Evolutionary conservation across 2,329 filamentous ascomycete genomes (phyloP).

Genomic region (Xylaria sp.): DNA sequence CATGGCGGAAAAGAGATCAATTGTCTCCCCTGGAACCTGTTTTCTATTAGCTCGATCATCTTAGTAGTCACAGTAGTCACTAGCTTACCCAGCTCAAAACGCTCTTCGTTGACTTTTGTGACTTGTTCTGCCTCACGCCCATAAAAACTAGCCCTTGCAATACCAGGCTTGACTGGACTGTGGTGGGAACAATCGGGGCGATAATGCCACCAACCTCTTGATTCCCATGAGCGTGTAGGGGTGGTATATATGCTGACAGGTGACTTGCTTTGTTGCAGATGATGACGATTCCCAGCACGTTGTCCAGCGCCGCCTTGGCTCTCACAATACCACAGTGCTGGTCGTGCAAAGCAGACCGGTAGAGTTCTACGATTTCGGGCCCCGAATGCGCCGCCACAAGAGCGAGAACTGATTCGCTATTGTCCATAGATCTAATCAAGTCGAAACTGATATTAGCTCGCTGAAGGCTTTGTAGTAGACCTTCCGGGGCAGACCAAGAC

Average conservation of each 20-base stretch:
- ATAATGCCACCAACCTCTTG: constrained; percentile 78
- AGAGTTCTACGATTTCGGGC: constrained; percentile 83
- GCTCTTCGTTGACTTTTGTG: constrained; percentile 77
- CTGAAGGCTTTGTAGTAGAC: constrained; percentile 78
- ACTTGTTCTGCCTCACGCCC: constrained; percentile 84
- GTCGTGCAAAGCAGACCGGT: constrained; percentile 78
- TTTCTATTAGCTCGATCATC: constrained; percentile 43
- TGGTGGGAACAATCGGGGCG: constrained; percentile 78
- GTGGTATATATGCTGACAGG: constrained; percentile 76
- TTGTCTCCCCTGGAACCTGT: constrained; percentile 50
- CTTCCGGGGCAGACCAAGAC: constrained; percentile 80
- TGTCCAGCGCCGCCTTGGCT: constrained; percentile 76
- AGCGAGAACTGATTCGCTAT: constrained; percentile 76
- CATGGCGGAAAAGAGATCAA: constrained; percentile 49
- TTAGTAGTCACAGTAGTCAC: constrained; percentile 12
- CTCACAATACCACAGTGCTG: constrained; percentile 83
- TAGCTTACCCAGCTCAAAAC: constrained; percentile 83
- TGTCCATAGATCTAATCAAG: constrained; percentile 82
- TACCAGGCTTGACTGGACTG: constrained; percentile 75
- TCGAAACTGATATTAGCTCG: constrained; percentile 82
- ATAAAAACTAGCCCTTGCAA: constrained; percentile 82
- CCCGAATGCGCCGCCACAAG: constrained; percentile 79
- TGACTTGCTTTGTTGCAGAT: constrained; percentile 78
- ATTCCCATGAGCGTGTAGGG: constrained; percentile 68
- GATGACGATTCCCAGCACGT: constrained; percentile 81